Evolutionary conservation across 371 early-diverging fungal species (phyloP), one percentile per base, ranked within the genome.

Genomic region (Rhizopus microsporus): DNA sequence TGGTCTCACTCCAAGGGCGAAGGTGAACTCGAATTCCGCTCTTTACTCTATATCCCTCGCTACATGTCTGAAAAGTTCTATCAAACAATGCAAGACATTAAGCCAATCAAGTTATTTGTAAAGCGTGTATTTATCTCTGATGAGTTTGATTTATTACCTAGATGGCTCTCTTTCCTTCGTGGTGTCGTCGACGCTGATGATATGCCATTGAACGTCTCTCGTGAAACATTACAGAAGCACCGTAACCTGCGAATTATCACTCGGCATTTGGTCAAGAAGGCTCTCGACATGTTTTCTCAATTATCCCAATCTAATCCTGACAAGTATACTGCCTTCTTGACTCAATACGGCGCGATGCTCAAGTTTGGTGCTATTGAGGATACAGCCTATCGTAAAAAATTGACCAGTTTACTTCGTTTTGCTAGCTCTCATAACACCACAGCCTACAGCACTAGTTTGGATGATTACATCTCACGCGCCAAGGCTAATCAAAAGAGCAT

Each of bases 41-140:
- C 93, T 7, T 80, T 98, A 45, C 68, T 99, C 40, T 99, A 90
- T 71, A 77, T 96, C 51, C 97, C 96, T 29, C 63, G 74, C 56
- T 72, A 75, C 43, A 86, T 88, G 3, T 88, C 89, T 43, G 78
- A 84, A 69, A 74, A 80, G 51, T 79, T 86, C 44, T 87, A 92
- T 74, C 83, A 90, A 62, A 82, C 73, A 35, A 66, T 77, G 31
- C 67, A 75, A 59, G 92, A 88, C 69, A 83, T 97, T 55, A 89
- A 93, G 67, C 81, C 97, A 35, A 82, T 99, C 57, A 91, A 94
- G 71, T 76, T 99, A 32, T 97, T 92, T 80, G 94, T 95, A 42
- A 86, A 88, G 57, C 92, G 94, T 53, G 96, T 99, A 7, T 97
- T 97, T 73, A 94, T 99, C 63, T 94, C 95, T 10, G 97, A 96